phyloP scores from a whole-genome alignment of 768 basidiomycete species.

The Podaxis sp. region DNA sequence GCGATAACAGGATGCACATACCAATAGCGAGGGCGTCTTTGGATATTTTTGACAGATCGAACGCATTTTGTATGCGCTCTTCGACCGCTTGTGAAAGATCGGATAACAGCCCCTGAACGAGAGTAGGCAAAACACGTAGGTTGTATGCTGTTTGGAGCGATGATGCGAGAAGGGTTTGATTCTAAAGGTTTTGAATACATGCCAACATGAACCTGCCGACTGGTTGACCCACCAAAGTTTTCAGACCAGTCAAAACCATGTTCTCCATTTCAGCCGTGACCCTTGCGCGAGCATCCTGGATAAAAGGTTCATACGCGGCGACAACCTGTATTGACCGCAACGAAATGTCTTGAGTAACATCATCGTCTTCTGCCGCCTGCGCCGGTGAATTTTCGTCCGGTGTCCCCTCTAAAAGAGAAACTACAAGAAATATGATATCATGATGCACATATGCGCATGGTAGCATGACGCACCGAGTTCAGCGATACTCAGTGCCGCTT shows the following conservation, averaged over 20 bases:
- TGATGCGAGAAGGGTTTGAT: conserved; percentile 87
- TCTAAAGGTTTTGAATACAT: conserved; percentile 41
- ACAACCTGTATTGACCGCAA: conserved; percentile 76
- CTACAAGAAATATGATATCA: conserved; percentile 27
- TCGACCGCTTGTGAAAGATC: conserved; percentile 86
- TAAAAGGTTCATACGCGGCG: conserved; percentile 62
- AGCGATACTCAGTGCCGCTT: conserved; percentile 92
- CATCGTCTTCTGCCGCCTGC: not conserved
- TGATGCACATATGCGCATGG: conserved; percentile 1
- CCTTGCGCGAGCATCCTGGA: conserved; percentile 66
- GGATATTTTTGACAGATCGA: conserved; percentile 86
- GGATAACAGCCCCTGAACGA: conserved; percentile 74
- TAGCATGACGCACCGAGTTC: conserved; percentile 68
- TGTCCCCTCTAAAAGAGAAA: conserved; percentile 48
- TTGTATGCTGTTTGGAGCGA: conserved; percentile 97
- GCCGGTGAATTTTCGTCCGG: conserved; percentile 14
- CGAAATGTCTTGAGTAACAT: conserved; percentile 36
- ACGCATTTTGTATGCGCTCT: conserved; percentile 73
- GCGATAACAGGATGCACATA: conserved; percentile 24
- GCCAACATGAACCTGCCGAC: not conserved
- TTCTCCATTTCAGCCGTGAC: conserved; percentile 88
- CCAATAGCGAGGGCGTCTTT: conserved; percentile 84
- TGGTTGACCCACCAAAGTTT: conserved; percentile 60
- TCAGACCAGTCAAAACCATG: conserved; percentile 82
- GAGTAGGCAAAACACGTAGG: conserved; percentile 76